phyloP scores from a whole-genome alignment of 345 rosid genomes.

The Citrus mangshanensis region DNA sequence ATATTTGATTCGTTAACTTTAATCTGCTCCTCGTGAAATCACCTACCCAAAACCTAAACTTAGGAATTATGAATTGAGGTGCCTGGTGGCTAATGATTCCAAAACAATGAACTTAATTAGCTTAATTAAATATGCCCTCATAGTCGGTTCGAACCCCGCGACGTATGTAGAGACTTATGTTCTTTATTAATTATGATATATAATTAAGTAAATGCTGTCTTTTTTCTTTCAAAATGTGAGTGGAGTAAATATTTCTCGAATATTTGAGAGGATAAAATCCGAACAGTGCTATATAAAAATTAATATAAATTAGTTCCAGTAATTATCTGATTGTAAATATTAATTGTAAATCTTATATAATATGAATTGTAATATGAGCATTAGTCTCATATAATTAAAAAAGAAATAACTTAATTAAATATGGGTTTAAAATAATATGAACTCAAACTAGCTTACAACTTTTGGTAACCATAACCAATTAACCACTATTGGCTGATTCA shows the following conservation, averaged over 20 bases:
- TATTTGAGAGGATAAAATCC: too few species aligned
- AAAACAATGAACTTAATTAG: background rate
- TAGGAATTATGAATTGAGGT: background rate
- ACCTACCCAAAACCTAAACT: background rate
- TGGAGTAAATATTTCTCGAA: too few species aligned
- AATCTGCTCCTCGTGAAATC: background rate
- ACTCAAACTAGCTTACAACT: background rate
- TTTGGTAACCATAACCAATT: background rate
- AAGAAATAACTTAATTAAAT: background rate
- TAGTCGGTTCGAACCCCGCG: too few species aligned
- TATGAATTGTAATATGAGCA: too few species aligned
- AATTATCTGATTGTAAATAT: too few species aligned
- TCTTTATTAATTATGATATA: too few species aligned
- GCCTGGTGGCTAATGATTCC: background rate
- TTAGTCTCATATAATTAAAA: too few species aligned
- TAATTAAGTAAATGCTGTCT: fast-evolving
- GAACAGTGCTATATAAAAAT: fast-evolving
- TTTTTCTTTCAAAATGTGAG: fast-evolving
- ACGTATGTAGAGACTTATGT: fast-evolving
- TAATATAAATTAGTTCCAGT: fast-evolving
- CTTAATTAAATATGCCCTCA: background rate
- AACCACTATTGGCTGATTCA: background rate
- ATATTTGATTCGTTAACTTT: background rate
- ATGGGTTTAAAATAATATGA: background rate
- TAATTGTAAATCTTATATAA: too few species aligned